Evolutionary conservation across 495 filamentous ascomycete genomes (phyloP).

Genomic region (Aspergillus sparsus): DNA sequence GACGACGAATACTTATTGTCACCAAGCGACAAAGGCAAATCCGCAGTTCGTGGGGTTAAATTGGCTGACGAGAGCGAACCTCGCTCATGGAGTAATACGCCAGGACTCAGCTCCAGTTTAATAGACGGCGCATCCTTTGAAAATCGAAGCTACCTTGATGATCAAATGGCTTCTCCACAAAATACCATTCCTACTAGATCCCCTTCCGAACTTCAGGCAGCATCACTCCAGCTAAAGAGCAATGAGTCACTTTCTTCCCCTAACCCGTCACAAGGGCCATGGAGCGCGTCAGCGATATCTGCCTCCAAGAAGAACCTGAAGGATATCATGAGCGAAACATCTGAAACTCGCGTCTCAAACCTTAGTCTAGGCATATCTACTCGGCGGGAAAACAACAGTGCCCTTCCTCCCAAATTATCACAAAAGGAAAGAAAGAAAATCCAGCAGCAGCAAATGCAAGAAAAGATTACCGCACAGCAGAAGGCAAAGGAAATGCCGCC

Average conservation of each 20-base stretch:
- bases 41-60: constrained; percentile 28
- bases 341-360: constrained; percentile 61
- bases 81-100: constrained; percentile 32
- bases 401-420: constrained; percentile 61
- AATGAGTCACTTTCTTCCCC: constrained; percentile 22
- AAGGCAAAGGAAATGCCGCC: constrained; percentile 48
- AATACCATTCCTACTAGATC: constrained; percentile 29
- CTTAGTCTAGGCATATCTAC: constrained; percentile 68
- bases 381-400: constrained; percentile 40
- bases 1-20: constrained; percentile 66
- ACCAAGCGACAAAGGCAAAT: constrained; percentile 38
- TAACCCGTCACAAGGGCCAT: constrained; percentile 46
- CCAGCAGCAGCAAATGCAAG: constrained; percentile 66
- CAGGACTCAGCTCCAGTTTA: constrained; percentile 33
- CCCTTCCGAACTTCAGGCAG: constrained; percentile 33
- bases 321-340: constrained; percentile 82
- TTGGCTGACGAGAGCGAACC: constrained; percentile 18
- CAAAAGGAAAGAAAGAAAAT: constrained; percentile 90
- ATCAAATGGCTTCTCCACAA: constrained; percentile 36
- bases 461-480: constrained; percentile 49
- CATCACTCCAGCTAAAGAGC: constrained; percentile 27
- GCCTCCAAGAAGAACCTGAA: constrained; percentile 71
- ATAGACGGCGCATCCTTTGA: constrained; percentile 34
- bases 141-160: constrained; percentile 35
- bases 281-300: constrained; percentile 58